phyloP scores from a whole-genome alignment of 1,284 basidiomycete genomes.

The Stygiomarasmius scandens region DNA sequence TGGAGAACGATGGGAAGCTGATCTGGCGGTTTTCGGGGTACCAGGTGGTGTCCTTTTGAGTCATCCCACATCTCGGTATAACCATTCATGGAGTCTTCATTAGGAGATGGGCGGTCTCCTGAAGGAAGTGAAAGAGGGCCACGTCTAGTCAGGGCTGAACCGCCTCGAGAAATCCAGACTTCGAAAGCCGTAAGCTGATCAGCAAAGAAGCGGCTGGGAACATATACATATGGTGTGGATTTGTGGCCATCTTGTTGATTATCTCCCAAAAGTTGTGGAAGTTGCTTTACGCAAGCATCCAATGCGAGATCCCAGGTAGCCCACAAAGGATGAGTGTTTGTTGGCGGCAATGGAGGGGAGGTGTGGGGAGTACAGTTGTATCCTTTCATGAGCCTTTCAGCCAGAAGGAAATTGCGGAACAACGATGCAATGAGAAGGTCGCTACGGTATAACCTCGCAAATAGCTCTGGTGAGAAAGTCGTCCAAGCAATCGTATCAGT shows the following conservation, averaged over 20 bases:
- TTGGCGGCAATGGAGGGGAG: slow-evolving; percentile 88
- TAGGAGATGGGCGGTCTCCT: slow-evolving; percentile 20
- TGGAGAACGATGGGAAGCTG: slow-evolving; percentile 98
- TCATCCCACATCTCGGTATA: slow-evolving; percentile 25
- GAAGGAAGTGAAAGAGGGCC: slow-evolving; percentile 72
- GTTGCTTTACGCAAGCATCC: slow-evolving; percentile 92
- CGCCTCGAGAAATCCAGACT: slow-evolving; percentile 95
- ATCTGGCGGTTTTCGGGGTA: slow-evolving; percentile 88
- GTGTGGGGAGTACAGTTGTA: slow-evolving; percentile 98
- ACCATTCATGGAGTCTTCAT: slow-evolving; percentile 10
- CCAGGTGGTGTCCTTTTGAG: slow-evolving; percentile 57
- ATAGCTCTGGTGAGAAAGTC: slow-evolving; percentile 90
- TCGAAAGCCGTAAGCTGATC: slow-evolving; percentile 98
- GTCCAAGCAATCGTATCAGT: slow-evolving; percentile 99
- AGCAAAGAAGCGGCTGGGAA: slow-evolving; percentile 93
- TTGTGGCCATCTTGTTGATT: slow-evolving; percentile 34
- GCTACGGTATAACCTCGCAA: slow-evolving; percentile 93
- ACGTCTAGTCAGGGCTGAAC: slow-evolving; percentile 77
- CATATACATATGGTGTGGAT: slow-evolving; percentile 60
- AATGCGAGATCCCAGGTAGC: slow-evolving; percentile 97
- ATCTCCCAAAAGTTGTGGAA: slow-evolving; percentile 80
- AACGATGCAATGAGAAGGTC: slow-evolving; percentile 95
- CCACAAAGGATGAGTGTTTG: slow-evolving; percentile 96
- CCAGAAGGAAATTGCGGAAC: slow-evolving; percentile 95
- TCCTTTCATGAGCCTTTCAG: slow-evolving; percentile 97